Evolutionary conservation across 306 rosid genomes (phyloP).

Genomic region (Begonia masoniana): DNA sequence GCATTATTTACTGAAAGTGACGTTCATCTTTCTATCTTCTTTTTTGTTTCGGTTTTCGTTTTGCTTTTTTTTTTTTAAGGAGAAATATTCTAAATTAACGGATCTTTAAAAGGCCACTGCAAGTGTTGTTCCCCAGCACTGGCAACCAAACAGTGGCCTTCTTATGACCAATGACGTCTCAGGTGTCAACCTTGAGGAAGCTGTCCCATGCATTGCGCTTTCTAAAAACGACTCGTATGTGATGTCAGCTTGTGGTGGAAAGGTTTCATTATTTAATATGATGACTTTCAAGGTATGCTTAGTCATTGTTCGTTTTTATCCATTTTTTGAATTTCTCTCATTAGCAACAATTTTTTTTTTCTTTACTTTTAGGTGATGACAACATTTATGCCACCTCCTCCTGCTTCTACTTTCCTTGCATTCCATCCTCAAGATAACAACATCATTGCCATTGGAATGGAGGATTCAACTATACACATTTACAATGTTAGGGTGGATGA

Average conservation of each 20-base stretch:
- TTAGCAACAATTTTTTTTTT: slow-evolving; percentile 1
- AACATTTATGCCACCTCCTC: slow-evolving; percentile 69
- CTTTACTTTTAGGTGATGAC: slow-evolving; percentile 62
- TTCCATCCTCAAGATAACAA: slow-evolving; percentile 87
- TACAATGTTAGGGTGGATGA: slow-evolving; percentile 69
- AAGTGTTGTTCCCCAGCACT: slow-evolving; percentile 63
- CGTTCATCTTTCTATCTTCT: too few relatives aligned
- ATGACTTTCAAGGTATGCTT: slow-evolving; percentile 59
- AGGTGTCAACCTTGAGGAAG: slow-evolving; percentile 81
- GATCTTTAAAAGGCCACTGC: slow-evolving; percentile 64
- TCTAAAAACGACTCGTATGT: slow-evolving; percentile 82
- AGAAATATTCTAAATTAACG: slow-evolving; percentile 23
- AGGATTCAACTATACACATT: slow-evolving; percentile 72
- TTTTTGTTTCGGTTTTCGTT: slow-evolving; percentile 5
- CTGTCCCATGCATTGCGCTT: slow-evolving; percentile 76
- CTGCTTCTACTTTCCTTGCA: slow-evolving; percentile 68
- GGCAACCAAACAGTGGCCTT: slow-evolving; percentile 84
- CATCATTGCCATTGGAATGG: slow-evolving; percentile 91
- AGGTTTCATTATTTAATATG: slow-evolving; percentile 72
- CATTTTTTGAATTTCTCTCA: slow-evolving; percentile 5
- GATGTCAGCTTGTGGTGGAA: slow-evolving; percentile 86
- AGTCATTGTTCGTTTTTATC: slow-evolving; percentile 5
- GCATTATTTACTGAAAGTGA: not conserved
- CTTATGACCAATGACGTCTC: slow-evolving; percentile 70
- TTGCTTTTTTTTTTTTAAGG: slow-evolving; percentile 4